Evolutionary conservation across 495 filamentous ascomycete genomes (phyloP), one percentile per base, ranked within the genome.

Genomic region (Immersiella caudata): DNA sequence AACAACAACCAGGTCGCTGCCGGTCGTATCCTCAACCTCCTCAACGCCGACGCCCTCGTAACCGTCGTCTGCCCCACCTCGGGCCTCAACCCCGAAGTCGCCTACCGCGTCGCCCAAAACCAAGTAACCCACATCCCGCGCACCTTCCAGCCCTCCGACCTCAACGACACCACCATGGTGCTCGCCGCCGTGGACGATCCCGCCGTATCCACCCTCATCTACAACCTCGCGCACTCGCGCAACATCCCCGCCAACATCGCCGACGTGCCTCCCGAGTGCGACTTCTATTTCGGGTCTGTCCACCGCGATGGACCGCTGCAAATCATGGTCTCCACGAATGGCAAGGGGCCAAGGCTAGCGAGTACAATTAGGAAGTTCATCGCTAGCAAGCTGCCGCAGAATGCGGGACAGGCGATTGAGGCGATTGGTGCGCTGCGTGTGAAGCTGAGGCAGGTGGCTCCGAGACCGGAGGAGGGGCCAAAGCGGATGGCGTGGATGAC

Each of bases 401-500:
- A 94, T 67, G 87, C 90, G 36, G 95, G 95, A 0, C 85, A 87
- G 21, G 94, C 96, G 0, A 93, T 98, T 62, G 83, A 89, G 76
- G 90, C 90, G 69, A 89, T 98, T 25, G 95, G 95, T 0, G 81
- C 82, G 71, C 77, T 99, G 72, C 84, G 95, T 67, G 87, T 85
- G 78, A 94, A 90, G 82, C 76, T 99, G 68, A 81, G 95, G 26
- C 86, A 86, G 73, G 76, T 96, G 40, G 94, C 93, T 4, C 92
- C 95, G 0, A 76, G 78, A 6, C 70, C 78, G 0, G 85, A 90
- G 26, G 90, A 97, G 60, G 93, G 94, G 0, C 88, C 91, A 7
- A 94, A 93, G 81, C 81, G 95, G 66, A 99, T 99, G 95, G 85
- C 89, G 70, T 99, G 95, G 91, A 98, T 98, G 90, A 92, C 90